phyloP scores from a whole-genome alignment of 225 moss, liverwort and hornwort genomes.

The Straminergon stramineum region DNA sequence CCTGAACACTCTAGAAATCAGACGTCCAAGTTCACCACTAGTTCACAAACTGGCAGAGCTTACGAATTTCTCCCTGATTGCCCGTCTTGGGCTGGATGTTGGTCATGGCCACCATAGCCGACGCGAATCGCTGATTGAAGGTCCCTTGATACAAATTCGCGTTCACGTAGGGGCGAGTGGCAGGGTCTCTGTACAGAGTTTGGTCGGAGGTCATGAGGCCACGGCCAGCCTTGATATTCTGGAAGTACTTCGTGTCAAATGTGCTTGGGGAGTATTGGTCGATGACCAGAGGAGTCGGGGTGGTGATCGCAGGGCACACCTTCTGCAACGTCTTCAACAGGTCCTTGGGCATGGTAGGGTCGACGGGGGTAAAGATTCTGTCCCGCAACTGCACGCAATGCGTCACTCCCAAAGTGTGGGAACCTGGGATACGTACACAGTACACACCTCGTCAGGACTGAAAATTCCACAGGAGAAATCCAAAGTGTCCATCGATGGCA shows the following conservation, averaged over 20 bases:
- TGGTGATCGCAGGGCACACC: not conserved
- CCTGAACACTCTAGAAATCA: not conserved
- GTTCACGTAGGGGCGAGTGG: not conserved
- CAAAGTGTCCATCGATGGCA: too few relatives aligned
- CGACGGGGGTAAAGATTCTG: constrained; percentile 4
- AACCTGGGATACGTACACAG: not conserved
- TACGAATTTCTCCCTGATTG: not conserved
- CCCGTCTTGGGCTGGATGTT: not conserved
- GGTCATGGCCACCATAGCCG: constrained; percentile 32
- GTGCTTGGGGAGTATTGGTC: not conserved
- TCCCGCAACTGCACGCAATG: constrained; percentile 5
- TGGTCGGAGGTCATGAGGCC: constrained; percentile 38
- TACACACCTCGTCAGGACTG: not conserved
- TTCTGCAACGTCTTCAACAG: not conserved
- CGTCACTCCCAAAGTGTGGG: constrained; percentile 25
- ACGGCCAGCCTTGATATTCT: not conserved
- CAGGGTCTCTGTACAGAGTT: not conserved
- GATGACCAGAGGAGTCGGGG: not conserved
- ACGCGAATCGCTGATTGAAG: not conserved
- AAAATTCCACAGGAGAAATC: not conserved
- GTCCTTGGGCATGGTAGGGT: not conserved
- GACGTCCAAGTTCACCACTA: not conserved
- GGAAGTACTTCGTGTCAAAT: constrained; percentile 27
- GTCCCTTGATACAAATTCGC: not conserved
- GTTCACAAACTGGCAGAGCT: constrained; percentile 10